Evolutionary conservation across 192 early-diverging fungal genomes (phyloP).

Genomic region (Phycomyces nitens): DNA sequence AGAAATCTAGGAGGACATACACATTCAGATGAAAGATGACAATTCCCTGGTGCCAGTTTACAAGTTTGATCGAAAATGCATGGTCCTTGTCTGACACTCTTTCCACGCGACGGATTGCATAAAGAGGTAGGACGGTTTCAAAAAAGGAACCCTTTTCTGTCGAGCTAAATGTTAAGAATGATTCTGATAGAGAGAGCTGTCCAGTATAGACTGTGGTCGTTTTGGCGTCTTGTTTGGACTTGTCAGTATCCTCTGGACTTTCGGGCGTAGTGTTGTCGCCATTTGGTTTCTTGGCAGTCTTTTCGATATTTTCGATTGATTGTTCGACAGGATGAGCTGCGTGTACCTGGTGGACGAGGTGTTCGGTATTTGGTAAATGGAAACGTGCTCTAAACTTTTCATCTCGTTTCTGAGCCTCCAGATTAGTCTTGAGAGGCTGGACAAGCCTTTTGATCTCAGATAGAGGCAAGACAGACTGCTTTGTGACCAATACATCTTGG

Average conservation of each 20-base stretch:
- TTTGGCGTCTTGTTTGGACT: not conserved
- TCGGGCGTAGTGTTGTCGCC: not conserved
- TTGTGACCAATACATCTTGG: not conserved
- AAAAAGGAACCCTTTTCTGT: slow-evolving; percentile 48
- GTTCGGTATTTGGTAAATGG: slow-evolving; percentile 76
- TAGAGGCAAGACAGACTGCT: not conserved
- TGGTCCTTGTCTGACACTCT: slow-evolving; percentile 51
- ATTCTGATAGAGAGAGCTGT: slow-evolving; percentile 67
- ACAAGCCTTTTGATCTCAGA: slow-evolving; percentile 32
- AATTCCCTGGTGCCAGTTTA: slow-evolving; percentile 30
- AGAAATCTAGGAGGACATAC: too few species aligned
- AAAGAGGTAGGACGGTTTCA: slow-evolving; percentile 71
- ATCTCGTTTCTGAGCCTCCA: slow-evolving; percentile 79
- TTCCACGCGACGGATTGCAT: slow-evolving; percentile 78
- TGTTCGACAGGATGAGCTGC: slow-evolving; percentile 50
- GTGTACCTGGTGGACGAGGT: slow-evolving; percentile 60
- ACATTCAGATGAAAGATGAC: slow-evolving; percentile 38
- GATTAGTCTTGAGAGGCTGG: slow-evolving; percentile 51
- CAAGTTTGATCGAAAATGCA: slow-evolving; percentile 18
- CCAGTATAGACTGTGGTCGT: slow-evolving; percentile 53
- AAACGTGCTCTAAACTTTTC: slow-evolving; percentile 73
- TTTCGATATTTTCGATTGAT: not conserved
- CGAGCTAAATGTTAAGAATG: slow-evolving; percentile 73
- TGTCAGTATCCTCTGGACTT: not conserved
- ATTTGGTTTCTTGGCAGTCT: too few species aligned